A percentile compares a stretch with the other conserved stretches of the same genome.
phyloP scores from a whole-genome alignment of 345 rosid genomes.

The Linum usitatissimum region DNA sequence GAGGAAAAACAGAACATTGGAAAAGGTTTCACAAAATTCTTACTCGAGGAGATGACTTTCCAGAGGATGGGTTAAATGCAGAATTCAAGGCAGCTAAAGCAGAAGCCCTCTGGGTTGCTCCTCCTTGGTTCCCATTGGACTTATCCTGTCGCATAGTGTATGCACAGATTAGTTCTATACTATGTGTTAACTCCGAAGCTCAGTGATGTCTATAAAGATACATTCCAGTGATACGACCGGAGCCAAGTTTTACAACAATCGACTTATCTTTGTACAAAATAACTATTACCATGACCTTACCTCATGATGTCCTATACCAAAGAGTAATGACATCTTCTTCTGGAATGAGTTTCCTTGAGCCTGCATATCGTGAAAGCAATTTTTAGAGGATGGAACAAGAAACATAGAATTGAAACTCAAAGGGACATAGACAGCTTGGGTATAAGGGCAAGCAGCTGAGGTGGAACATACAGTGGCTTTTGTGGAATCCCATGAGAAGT shows the following conservation, averaged over 20 bases:
- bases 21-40: constrained; percentile 13
- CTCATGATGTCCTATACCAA: constrained; percentile 58
- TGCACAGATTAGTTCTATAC: not conserved
- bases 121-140: constrained; percentile 69
- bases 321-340: constrained; percentile 76
- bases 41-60: constrained; percentile 41
- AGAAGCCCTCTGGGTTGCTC: constrained; percentile 92
- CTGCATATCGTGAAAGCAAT: constrained; percentile 29
- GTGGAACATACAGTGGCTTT: constrained; percentile 57
- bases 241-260: not conserved
- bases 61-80: constrained; percentile 69
- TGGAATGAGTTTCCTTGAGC: constrained; percentile 93
- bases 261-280: not conserved
- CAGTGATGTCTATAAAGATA: no score
- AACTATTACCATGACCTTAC: constrained; percentile 15
- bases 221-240: not conserved
- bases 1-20: not conserved
- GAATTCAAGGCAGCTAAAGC: constrained; percentile 89
- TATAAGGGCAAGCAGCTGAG: not conserved
- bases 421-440: not conserved
- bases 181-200: no score
- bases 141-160: constrained; percentile 38
- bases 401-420: not conserved
- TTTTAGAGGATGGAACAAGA: not conserved
- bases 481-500: constrained; percentile 80